Percentiles rank a stretch among this genome's conserved stretches.
phyloP scores from a whole-genome alignment of 2,329 filamentous ascomycete species.

The Monilinia fructicola region DNA sequence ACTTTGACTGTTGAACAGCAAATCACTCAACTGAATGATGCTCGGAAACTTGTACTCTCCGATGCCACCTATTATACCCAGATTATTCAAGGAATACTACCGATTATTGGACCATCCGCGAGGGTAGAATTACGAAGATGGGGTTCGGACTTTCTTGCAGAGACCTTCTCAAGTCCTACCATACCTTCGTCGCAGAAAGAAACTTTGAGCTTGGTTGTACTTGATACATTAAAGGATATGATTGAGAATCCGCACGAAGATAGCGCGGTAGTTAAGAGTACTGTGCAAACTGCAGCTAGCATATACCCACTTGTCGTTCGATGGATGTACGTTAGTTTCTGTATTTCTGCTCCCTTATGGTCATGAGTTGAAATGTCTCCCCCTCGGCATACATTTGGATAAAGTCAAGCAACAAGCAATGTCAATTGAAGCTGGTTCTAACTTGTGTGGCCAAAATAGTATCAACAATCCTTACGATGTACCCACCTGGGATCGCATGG shows the following conservation, averaged over 20 bases:
- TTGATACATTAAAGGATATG: slow-evolving; percentile 72
- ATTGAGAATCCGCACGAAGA: slow-evolving; percentile 75
- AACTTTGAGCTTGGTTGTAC: slow-evolving; percentile 70
- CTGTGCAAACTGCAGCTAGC: slow-evolving; percentile 85
- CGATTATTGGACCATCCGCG: slow-evolving; percentile 76
- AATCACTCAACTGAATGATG: slow-evolving; percentile 83
- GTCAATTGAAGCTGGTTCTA: slow-evolving; percentile 30
- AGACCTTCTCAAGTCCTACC: slow-evolving; percentile 92
- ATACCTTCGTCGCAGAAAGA: slow-evolving; percentile 77
- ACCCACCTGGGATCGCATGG: slow-evolving; percentile 83
- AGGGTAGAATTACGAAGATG: slow-evolving; percentile 85
- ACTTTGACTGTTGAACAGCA: slow-evolving; percentile 67
- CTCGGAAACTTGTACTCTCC: slow-evolving; percentile 82
- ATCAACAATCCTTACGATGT: slow-evolving; percentile 82
- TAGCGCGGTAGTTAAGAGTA: slow-evolving; percentile 75
- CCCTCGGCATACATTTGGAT: not conserved
- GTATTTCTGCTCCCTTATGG: slow-evolving; percentile 29
- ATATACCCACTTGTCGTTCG: slow-evolving; percentile 89
- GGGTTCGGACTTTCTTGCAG: slow-evolving; percentile 93
- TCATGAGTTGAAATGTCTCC: slow-evolving; percentile 4
- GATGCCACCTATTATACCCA: slow-evolving; percentile 87
- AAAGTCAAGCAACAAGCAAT: slow-evolving; percentile 15
- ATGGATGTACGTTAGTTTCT: slow-evolving; percentile 75
- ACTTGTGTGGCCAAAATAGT: slow-evolving; percentile 49
- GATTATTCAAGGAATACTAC: slow-evolving; percentile 89